Conservation (phyloP, 2,329 filamentous ascomycete species). For the Arthrobotrys musiformis region DNA sequence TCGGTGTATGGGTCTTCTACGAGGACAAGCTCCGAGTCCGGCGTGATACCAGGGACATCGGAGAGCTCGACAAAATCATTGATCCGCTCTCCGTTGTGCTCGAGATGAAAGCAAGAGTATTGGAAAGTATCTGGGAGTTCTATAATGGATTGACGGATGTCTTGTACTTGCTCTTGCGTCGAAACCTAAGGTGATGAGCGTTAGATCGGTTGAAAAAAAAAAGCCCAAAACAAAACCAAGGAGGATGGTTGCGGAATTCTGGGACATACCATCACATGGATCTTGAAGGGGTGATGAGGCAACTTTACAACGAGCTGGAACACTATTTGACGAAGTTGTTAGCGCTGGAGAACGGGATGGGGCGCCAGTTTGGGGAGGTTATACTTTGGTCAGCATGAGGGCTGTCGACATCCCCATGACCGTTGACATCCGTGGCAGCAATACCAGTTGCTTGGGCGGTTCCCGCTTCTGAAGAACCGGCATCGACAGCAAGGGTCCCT, state of each 20-base stretch:
- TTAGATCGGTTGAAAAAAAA: conserved; percentile 24
- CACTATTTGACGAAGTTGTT: conserved; percentile 61
- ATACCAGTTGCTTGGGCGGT: neutral
- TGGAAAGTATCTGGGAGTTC: conserved; percentile 92
- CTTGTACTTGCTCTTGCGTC: conserved; percentile 94
- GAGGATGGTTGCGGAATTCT: neutral
- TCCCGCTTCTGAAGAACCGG: neutral
- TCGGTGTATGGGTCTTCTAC: conserved; percentile 97
- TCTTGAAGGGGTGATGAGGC: conserved; percentile 80
- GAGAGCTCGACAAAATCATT: conserved; percentile 95
- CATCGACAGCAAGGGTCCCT: neutral
- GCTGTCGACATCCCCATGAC: conserved; percentile 16
- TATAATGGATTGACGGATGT: conserved; percentile 95
- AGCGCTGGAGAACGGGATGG: neutral
- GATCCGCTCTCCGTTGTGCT: conserved; percentile 86
- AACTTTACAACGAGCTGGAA: conserved; percentile 82
- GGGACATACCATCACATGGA: conserved; percentile 82
- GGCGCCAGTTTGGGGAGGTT: neutral
- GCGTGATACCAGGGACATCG: conserved; percentile 81
- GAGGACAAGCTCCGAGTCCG: conserved; percentile 80
- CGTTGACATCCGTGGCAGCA: conserved; percentile 1
- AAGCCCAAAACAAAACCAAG: conserved; percentile 53
- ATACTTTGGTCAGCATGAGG: conserved; percentile 51
- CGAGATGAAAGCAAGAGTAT: conserved; percentile 98
- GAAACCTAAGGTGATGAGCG: conserved; percentile 72